These are phyloP conservation scores for Pseudocercospora fuligena DNA, from an alignment of 2,329 filamentous ascomycete genomes.

Conservation along the genomic window DNA sequence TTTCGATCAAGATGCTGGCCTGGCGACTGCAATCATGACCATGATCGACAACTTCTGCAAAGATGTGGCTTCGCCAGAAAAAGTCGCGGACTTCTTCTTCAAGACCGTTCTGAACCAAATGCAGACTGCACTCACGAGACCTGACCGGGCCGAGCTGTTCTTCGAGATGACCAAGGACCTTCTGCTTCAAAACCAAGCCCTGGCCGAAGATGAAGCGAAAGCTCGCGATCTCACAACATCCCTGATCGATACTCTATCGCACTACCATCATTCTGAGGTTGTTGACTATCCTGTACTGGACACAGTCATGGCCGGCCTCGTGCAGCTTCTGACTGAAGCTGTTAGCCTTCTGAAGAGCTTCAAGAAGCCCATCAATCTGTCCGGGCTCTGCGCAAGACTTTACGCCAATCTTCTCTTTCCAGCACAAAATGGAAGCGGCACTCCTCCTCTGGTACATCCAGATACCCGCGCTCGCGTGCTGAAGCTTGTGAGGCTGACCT, in stretches of 20 bases:
- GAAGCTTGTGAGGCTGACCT: slow-evolving; percentile 32
- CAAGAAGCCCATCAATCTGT: slow-evolving; percentile 36
- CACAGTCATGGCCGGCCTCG: slow-evolving; percentile 38
- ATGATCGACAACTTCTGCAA: slow-evolving; percentile 33
- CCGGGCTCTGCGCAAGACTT: slow-evolving; percentile 31
- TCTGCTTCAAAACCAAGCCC: slow-evolving; percentile 21
- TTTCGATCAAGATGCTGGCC: slow-evolving; percentile 25
- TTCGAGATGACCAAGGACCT: slow-evolving; percentile 30
- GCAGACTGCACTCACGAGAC: slow-evolving; percentile 25
- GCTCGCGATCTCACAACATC: slow-evolving; percentile 28
- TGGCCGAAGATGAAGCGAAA: slow-evolving; percentile 27
- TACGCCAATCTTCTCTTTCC: slow-evolving; percentile 37
- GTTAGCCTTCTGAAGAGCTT: slow-evolving; percentile 34
- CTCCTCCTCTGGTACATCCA: slow-evolving; percentile 25
- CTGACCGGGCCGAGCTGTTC: slow-evolving; percentile 22
- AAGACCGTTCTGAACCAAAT: slow-evolving; percentile 28
- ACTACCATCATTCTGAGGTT: slow-evolving; percentile 34
- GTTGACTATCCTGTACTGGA: slow-evolving; percentile 32
- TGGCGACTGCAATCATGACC: slow-evolving; percentile 23
- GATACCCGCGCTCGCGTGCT: slow-evolving; percentile 31
- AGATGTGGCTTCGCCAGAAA: slow-evolving; percentile 23
- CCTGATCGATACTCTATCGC: slow-evolving; percentile 26
- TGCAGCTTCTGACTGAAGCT: slow-evolving; percentile 46
- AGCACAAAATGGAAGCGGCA: not conserved
- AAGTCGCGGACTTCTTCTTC: slow-evolving; percentile 32